Conservation (phyloP, 257 asterid species). For the Gentiana macrophylla region DNA sequence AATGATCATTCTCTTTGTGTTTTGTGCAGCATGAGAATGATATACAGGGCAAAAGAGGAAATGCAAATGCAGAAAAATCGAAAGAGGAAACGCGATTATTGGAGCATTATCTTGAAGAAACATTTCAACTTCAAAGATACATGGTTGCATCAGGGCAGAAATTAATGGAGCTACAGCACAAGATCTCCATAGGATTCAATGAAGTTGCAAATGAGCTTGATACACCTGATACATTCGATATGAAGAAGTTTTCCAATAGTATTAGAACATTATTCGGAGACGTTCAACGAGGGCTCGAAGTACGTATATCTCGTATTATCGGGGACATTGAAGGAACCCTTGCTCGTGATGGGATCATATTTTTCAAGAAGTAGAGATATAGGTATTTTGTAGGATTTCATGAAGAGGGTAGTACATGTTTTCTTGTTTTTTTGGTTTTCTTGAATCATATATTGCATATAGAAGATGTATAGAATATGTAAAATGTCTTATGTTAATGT, state of each 20-base stretch:
- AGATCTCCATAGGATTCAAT: conserved; percentile 51
- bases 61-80: conserved; percentile 31
- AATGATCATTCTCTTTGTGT: conserved; percentile 1
- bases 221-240: conserved; percentile 57
- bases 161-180: conserved; percentile 57
- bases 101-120: conserved; percentile 79
- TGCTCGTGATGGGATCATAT: conserved; percentile 71
- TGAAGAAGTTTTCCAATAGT: conserved; percentile 57
- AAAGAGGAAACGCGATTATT: conserved; percentile 61
- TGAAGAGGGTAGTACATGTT: too few species aligned
- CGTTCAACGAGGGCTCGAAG: conserved; percentile 87
- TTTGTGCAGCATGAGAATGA: conserved; percentile 49
- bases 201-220: conserved; percentile 34
- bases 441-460: conserved; percentile 1
- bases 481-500: too few species aligned
- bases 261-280: conserved; percentile 58
- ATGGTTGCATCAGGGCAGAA: conserved; percentile 87
- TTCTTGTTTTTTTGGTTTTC: not conserved
- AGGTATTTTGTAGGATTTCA: not conserved
- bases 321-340: conserved; percentile 84
- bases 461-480: conserved; percentile 7
- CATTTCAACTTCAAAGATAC: conserved; percentile 85
- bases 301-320: conserved; percentile 69
- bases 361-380: conserved; percentile 32
- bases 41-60: conserved; percentile 26